Conservation (phyloP, 805 yeast species). For the Trichomonascus vanleenenianus region DNA sequence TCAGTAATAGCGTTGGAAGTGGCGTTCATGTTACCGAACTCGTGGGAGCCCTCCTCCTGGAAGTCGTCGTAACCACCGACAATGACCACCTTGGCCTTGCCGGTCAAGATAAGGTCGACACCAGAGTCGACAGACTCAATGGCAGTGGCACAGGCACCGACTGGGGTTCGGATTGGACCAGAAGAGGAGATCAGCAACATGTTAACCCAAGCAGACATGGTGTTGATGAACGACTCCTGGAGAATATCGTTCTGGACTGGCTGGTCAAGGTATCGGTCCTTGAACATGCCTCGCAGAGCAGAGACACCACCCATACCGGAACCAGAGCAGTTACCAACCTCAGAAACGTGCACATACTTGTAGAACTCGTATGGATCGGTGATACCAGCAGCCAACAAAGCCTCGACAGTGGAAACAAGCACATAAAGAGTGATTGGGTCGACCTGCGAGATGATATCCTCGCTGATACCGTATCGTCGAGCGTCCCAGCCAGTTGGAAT, state of each 20-base stretch:
- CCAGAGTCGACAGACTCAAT: conserved; percentile 96
- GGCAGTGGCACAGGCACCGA: conserved; percentile 99
- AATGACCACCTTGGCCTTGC: conserved; percentile 91
- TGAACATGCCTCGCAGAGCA: conserved; percentile 97
- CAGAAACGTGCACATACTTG: conserved; percentile 96
- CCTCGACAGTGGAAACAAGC: conserved; percentile 91
- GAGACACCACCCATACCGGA: conserved; percentile 99
- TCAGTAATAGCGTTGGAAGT: conserved; percentile 87
- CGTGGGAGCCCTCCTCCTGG: conserved; percentile 98
- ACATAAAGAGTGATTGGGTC: conserved; percentile 93
- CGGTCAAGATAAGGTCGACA: conserved; percentile 84
- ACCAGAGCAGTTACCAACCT: conserved; percentile 98
- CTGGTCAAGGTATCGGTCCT: conserved; percentile 82
- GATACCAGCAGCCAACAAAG: conserved; percentile 87
- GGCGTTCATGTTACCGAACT: conserved; percentile 98
- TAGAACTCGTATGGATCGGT: conserved; percentile 98
- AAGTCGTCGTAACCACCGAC: conserved; percentile 99
- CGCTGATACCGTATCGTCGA: conserved; percentile 86
- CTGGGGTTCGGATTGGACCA: conserved; percentile 99
- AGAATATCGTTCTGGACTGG: conserved; percentile 96
- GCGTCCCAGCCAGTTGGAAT: conserved; percentile 99
- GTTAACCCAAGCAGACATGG: conserved; percentile 99
- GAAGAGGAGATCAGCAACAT: conserved; percentile 95
- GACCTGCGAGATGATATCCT: conserved; percentile 87
- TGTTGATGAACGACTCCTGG: conserved; percentile 97